Conservation (phyloP, 2,329 filamentous ascomycete genomes). For the Mollisiaceae sp. region DNA sequence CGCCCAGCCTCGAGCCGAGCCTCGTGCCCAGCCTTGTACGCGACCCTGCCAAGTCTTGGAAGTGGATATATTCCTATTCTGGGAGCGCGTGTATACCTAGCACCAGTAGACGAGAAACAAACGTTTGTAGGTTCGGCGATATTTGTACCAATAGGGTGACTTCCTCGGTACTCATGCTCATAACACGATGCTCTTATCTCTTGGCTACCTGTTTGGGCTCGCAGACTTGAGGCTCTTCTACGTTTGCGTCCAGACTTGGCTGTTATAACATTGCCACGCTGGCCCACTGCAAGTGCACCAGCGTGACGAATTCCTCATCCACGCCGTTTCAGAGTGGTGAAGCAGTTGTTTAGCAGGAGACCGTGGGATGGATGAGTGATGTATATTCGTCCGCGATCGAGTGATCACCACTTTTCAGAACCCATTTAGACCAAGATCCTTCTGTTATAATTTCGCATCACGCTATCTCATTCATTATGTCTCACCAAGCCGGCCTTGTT, state of each 20-base stretch:
- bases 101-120: constrained; percentile 20
- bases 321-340: constrained; percentile 25
- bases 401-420: constrained; percentile 11
- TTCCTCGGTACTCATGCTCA: constrained; percentile 10
- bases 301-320: constrained; percentile 16
- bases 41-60: constrained; percentile 22
- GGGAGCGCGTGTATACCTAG: constrained; percentile 15
- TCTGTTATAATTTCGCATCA: constrained; percentile 16
- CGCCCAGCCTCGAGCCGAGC: constrained; percentile 17
- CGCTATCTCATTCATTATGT: constrained; percentile 22
- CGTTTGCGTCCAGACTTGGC: constrained; percentile 29
- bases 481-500: constrained; percentile 30
- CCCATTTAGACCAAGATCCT: constrained; percentile 12
- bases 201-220: constrained; percentile 24
- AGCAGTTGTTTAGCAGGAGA: constrained; percentile 23
- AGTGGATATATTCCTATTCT: constrained; percentile 21
- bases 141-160: constrained; percentile 25
- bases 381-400: constrained; percentile 13
- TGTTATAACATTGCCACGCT: constrained; percentile 21
- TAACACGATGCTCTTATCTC: constrained; percentile 26
- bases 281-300: constrained; percentile 24
- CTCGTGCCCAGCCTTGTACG: constrained; percentile 28
- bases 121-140: constrained; percentile 18
- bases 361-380: constrained; percentile 18
- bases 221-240: constrained; percentile 24